A percentile compares a stretch with the other conserved stretches of the same genome.
phyloP scores from a whole-genome alignment of 2,329 filamentous ascomycete species.

The Neurospora sp. region DNA sequence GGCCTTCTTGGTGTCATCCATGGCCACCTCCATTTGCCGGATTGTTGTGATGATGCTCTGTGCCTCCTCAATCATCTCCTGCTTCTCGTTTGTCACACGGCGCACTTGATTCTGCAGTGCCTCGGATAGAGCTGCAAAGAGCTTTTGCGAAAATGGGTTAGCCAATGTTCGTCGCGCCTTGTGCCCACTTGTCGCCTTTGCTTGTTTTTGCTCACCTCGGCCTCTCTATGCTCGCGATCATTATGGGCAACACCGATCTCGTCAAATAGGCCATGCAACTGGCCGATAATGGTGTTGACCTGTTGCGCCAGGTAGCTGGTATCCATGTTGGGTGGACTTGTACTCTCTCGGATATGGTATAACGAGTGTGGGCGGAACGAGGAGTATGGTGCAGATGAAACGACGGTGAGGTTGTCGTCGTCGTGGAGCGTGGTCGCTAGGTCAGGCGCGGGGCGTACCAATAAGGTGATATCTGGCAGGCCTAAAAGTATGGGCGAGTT shows the following conservation, averaged over 20 bases:
- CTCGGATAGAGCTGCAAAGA: constrained; percentile 85
- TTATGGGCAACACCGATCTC: constrained; percentile 92
- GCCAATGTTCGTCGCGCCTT: not conserved
- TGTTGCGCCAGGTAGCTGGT: constrained; percentile 89
- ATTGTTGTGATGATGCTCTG: constrained; percentile 76
- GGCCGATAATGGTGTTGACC: constrained; percentile 86
- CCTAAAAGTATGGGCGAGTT: not conserved
- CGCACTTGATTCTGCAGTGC: constrained; percentile 85
- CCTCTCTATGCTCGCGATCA: constrained; percentile 82
- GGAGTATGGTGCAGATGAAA: not conserved
- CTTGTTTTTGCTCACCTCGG: constrained; percentile 52
- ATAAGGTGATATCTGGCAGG: not conserved
- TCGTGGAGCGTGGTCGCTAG: not conserved
- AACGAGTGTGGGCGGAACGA: not conserved
- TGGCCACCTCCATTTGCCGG: constrained; percentile 83
- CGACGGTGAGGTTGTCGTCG: not conserved
- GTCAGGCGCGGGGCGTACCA: not conserved
- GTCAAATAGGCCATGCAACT: constrained; percentile 90
- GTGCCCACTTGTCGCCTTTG: constrained; percentile 6
- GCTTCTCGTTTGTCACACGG: constrained; percentile 78
- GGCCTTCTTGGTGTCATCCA: constrained; percentile 63
- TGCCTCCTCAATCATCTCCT: constrained; percentile 80
- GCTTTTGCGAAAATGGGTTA: constrained; percentile 36
- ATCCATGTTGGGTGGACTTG: constrained; percentile 50
- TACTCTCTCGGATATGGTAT: not conserved